Conservation (phyloP, 768 basidiomycete genomes). For the Lactarius sanguifluus region DNA sequence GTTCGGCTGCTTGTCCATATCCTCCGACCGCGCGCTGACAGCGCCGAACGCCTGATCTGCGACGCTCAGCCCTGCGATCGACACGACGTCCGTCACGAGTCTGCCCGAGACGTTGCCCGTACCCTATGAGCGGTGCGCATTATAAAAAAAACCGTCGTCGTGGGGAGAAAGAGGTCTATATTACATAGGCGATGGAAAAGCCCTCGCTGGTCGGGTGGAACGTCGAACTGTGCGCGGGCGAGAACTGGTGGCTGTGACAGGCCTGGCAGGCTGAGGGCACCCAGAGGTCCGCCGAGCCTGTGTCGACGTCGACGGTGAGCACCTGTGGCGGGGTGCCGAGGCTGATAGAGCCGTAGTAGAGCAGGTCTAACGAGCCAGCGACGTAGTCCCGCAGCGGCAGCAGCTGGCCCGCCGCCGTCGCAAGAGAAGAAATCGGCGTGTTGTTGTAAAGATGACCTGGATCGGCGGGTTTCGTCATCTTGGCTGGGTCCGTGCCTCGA, state of each 20-base stretch:
- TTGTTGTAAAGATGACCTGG: neutral
- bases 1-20: slow-evolving; percentile 52
- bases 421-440: neutral
- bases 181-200: slow-evolving; percentile 49
- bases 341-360: slow-evolving; percentile 49
- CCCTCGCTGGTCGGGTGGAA: slow-evolving; percentile 36
- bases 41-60: slow-evolving; percentile 56
- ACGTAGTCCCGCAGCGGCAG: slow-evolving; percentile 43
- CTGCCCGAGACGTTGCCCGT: slow-evolving; percentile 52
- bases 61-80: slow-evolving; percentile 47
- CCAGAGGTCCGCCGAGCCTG: slow-evolving; percentile 71
- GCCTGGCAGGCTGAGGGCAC: slow-evolving; percentile 41
- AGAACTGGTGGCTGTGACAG: slow-evolving; percentile 44
- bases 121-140: slow-evolving; percentile 41
- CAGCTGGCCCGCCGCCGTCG: slow-evolving; percentile 12
- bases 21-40: slow-evolving; percentile 45
- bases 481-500: neutral
- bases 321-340: slow-evolving; percentile 58
- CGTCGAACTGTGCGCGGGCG: slow-evolving; percentile 43
- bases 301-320: slow-evolving; percentile 62
- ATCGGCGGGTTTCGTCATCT: too few relatives aligned
- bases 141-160: too few relatives aligned
- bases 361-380: slow-evolving; percentile 41
- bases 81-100: slow-evolving; percentile 51
- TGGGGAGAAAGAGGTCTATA: slow-evolving; percentile 24